Evolutionary conservation across 2,329 filamentous ascomycete genomes (phyloP), one percentile per base, ranked within the genome.

Genomic region (Bipolaris gigantea): DNA sequence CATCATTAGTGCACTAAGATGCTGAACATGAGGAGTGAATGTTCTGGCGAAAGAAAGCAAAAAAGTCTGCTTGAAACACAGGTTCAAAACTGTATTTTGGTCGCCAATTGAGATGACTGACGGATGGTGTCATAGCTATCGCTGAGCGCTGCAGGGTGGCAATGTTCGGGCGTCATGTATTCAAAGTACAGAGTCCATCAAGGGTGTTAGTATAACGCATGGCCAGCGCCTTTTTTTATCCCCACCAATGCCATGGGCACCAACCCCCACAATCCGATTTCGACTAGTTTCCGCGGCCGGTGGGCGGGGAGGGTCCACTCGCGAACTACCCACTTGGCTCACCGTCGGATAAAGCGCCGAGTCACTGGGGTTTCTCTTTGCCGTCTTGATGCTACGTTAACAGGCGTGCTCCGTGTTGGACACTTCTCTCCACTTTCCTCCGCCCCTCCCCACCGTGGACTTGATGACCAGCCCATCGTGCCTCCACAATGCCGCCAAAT

Each of bases 241-340:
- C 10, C 13, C 9, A 41, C 39, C 50, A 47, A 27, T 40, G 30
- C 46, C 11, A 50, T 43, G 49, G 45, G 49, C 32, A 27, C 35
- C 42, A 41, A 35, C 15, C 6, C 11, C 35, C n/a, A 44, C 19
- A 7, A 34, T 40, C 49, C 44, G 8, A 45, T 42, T 19, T 21
- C 4, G 47, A 51, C 49, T 65, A 64, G 63, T 32, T 39, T 65
- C 63, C 63, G 61, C 63, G 60, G 60, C 61, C 63, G 61, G 58
- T 40, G 59, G 36, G 40, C 48, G 57, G 52, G 42, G 50, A 48
- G 15, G 23, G 30, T 57, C 21, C 34, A 38, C 36, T 30, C 33
- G 13, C 11, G 23, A n/a, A 19, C 19, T 39, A 25, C 18, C 25
- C 18, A 42, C 15, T 35, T 35, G 27, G 48, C 46, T 52, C 30